These are phyloP conservation scores for Tilletia walkeri DNA, from an alignment of 1,284 basidiomycete genomes.

Conservation along the genomic window DNA sequence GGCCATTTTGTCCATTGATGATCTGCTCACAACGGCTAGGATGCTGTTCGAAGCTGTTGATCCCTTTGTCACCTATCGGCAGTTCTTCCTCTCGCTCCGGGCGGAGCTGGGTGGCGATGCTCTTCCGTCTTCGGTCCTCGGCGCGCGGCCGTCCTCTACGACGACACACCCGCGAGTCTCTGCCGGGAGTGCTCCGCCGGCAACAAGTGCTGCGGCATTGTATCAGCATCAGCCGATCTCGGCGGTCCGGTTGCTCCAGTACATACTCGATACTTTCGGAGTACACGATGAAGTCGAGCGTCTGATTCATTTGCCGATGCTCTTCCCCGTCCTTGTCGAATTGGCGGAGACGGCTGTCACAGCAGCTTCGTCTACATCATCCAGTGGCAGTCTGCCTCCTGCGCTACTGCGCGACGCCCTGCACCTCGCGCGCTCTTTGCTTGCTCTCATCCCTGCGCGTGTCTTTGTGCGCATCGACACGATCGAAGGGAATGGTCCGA, in stretches of 20 bases:
- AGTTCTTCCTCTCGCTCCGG: slow-evolving; percentile 63
- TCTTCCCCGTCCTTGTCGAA: slow-evolving; percentile 31
- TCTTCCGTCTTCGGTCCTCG: background rate
- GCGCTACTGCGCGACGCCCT: slow-evolving; percentile 26
- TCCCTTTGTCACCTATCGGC: slow-evolving; percentile 80
- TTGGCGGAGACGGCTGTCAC: slow-evolving; percentile 25
- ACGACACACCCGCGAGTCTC: background rate
- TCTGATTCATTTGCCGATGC: slow-evolving; percentile 70
- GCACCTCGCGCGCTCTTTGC: slow-evolving; percentile 34
- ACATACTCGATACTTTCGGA: slow-evolving; percentile 70
- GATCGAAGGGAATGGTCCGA: background rate
- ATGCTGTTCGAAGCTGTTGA: slow-evolving; percentile 91
- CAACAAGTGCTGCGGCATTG: background rate
- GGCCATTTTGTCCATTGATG: slow-evolving; percentile 19
- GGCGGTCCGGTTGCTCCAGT: slow-evolving; percentile 59
- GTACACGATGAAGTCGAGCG: slow-evolving; percentile 77
- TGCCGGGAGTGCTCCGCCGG: background rate
- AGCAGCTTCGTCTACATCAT: background rate
- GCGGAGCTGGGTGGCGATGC: slow-evolving; percentile 55
- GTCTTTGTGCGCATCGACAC: slow-evolving; percentile 34
- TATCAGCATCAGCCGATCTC: slow-evolving; percentile 13
- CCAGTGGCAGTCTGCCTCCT: background rate
- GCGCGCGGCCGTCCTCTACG: background rate
- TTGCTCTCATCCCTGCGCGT: slow-evolving; percentile 36
- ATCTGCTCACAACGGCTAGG: slow-evolving; percentile 79